Base-by-base conservation (phyloP, 495 filamentous ascomycete species). In the Penicillium desertorum region DNA sequence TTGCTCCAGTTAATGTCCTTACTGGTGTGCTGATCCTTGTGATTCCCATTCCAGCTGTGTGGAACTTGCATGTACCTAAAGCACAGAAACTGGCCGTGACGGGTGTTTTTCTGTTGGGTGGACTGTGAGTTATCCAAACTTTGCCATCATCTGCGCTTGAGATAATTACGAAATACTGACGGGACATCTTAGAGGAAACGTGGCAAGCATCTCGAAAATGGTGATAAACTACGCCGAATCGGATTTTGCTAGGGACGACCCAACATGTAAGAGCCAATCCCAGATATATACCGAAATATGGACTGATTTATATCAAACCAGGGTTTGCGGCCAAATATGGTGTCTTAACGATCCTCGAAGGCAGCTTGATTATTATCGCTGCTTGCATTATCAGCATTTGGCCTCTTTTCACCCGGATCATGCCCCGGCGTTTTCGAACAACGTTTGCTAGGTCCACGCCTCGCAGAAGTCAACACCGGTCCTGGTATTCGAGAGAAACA, bases 1-100 rank as follows among this genome's bases (percentile, higher is more conserved):
- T 71, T 0, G 63, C 61, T 16, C 59, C 67, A 4, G 29, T 64
- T 22, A 66, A 74, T 54, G 46, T 69, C 5, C 10, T 72, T 19
- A 58, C 63, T 20, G 75, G 79, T 45, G 49, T 75, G n/a, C 22
- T 64, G 49, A 68, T 74, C 30, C 69, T 74, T 19, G 51, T 72
- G 14, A 61, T 75, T 51, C 77, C 72, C 20, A 71, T 81, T 62
- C 78, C 68, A 22, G 64, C 73, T 37, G 62, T 76, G 12, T 71
- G 71, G 74, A 59, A 51, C 1, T 30, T 68, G 17, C 65, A 63
- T 46, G 55, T 56, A 11, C 30, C 44, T 0, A 12, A 52, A 39
- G 39, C 36, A 25, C 62, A 65, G 23, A 68, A 62, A 44, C 23
- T 68, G 8, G 65, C 57, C 2, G 17, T 68, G 52, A 65, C 65